Conservation (phyloP, 139 green algal genomes). For the Microglena sp. region DNA sequence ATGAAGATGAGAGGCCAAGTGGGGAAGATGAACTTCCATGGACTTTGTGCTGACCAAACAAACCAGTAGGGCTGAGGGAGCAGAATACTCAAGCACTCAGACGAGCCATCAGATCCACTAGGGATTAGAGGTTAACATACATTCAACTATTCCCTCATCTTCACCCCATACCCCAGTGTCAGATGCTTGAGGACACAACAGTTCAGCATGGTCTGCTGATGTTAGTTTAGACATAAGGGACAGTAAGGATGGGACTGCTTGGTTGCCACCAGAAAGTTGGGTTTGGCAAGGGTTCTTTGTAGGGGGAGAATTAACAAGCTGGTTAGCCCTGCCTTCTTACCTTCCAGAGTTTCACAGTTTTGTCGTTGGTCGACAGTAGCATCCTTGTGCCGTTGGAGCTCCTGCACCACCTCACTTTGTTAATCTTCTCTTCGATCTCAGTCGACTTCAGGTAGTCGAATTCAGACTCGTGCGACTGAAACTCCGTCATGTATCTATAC, state of each 20-base stretch:
- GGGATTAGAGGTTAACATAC: no score
- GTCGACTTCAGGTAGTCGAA: conserved; percentile 93
- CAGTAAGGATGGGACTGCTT: not conserved
- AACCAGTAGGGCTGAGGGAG: no score
- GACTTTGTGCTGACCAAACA: no score
- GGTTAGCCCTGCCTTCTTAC: conserved; percentile 25
- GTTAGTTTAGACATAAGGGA: not conserved
- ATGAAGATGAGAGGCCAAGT: no score
- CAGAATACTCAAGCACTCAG: no score
- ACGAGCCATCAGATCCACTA: no score
- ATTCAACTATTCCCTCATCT: no score
- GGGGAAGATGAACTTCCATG: no score
- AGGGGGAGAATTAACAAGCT: not conserved
- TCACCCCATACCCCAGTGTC: no score
- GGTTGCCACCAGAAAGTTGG: no score
- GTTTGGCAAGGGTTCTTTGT: not conserved
- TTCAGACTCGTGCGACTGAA: conserved; percentile 97
- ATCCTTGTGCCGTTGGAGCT: conserved; percentile 46
- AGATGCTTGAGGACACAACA: no score
- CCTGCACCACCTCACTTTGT: conserved; percentile 86
- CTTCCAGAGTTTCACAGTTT: conserved; percentile 99
- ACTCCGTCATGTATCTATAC: conserved; percentile 96
- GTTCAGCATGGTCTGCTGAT: no score
- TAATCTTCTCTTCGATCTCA: conserved; percentile 99
- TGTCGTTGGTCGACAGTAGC: conserved; percentile 91